Conservation (phyloP, 768 basidiomycete species). For the Sarcodon sp. region DNA sequence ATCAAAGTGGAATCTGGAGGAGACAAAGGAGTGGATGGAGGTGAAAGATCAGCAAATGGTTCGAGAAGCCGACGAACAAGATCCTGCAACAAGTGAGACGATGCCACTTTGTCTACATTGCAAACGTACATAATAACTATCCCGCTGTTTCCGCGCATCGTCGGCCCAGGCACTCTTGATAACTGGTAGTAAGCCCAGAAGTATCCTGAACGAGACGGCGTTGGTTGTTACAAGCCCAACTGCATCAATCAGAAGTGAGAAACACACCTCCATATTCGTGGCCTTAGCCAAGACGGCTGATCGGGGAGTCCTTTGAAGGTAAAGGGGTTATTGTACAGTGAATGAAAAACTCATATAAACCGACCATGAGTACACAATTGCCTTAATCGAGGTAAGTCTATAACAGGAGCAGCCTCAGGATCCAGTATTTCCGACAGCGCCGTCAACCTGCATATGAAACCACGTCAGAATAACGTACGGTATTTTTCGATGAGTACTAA, state of each 20-base stretch:
- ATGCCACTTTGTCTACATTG: constrained; percentile 1
- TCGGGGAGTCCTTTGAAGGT: constrained; percentile 48
- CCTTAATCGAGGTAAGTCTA: constrained; percentile 46
- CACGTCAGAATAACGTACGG: constrained; percentile 1
- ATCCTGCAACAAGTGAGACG: constrained; percentile 30
- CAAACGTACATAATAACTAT: constrained; percentile 58
- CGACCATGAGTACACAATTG: constrained; percentile 49
- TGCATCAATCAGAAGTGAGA: not conserved
- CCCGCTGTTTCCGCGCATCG: constrained; percentile 46
- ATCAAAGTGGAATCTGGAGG: constrained; percentile 35
- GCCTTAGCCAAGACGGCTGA: constrained; percentile 63
- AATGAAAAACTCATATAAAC: constrained; percentile 9
- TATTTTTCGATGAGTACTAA: constrained; percentile 17
- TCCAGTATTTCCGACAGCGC: constrained; percentile 51
- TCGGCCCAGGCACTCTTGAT: constrained; percentile 45
- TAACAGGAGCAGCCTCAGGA: constrained; percentile 27
- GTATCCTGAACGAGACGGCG: constrained; percentile 25
- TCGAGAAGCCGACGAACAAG: constrained; percentile 51
- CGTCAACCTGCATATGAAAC: constrained; percentile 26
- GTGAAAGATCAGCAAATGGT: constrained; percentile 33
- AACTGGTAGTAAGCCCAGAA: constrained; percentile 49
- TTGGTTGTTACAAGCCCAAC: not conserved
- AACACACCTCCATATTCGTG: constrained; percentile 66
- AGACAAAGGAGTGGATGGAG: constrained; percentile 25
- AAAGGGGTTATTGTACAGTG: constrained; percentile 1